Percentiles rank a stretch among this genome's conserved stretches.
These are phyloP conservation scores for Sanghuangporus baumii DNA, from an alignment of 1,284 basidiomycete genomes.

Conservation along the genomic window DNA sequence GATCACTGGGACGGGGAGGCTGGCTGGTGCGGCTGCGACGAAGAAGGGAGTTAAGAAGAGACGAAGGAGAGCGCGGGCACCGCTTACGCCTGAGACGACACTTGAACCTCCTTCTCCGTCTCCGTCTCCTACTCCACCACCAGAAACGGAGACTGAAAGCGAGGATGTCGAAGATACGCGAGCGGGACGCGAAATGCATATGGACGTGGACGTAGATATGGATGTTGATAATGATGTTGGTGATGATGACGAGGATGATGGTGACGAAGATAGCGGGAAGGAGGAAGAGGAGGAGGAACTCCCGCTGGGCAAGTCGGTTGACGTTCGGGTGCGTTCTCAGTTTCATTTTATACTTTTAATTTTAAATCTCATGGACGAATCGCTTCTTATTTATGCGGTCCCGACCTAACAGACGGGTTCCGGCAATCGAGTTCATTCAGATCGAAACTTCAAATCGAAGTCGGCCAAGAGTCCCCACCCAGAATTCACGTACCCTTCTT, in stretches of 20 bases:
- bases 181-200: not conserved
- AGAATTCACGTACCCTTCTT: too few relatives aligned
- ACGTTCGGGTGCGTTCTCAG: not conserved
- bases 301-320: not conserved
- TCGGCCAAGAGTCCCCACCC: too few relatives aligned
- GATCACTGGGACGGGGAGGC: not conserved
- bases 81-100: constrained; percentile 2
- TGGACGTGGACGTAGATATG: not conserved
- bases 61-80: not conserved
- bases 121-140: not conserved
- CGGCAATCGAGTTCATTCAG: too few relatives aligned
- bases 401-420: too few relatives aligned
- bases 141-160: not conserved
- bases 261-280: not conserved
- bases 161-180: not conserved
- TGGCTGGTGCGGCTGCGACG: not conserved
- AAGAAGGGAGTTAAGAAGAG: not conserved
- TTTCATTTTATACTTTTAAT: too few relatives aligned
- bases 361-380: too few relatives aligned
- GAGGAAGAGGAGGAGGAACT: not conserved
- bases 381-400: too few relatives aligned
- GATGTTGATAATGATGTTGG: not conserved
- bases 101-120: not conserved
- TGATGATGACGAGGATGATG: not conserved
- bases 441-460: too few relatives aligned